Conservation (phyloP, 805 yeast genomes). For the Yarrowia deformans region DNA sequence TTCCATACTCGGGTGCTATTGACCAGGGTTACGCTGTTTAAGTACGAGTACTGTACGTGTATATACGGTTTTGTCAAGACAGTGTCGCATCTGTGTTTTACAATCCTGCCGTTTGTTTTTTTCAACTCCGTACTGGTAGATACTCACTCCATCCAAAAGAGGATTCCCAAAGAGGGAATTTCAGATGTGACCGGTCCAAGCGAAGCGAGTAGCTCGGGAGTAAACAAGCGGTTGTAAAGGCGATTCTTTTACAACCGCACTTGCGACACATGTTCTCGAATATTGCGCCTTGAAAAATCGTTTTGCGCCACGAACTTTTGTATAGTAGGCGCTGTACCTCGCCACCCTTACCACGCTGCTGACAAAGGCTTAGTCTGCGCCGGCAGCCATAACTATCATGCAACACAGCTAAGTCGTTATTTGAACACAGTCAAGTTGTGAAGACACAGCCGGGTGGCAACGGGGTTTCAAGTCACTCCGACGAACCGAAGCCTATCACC, state of each 20-base stretch:
- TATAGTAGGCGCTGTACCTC: background rate
- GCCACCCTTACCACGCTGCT: background rate
- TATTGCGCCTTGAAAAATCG: background rate
- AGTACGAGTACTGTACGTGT: too few relatives aligned
- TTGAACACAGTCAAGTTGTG: background rate
- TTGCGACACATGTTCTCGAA: background rate
- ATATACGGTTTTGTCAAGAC: background rate
- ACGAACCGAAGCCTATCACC: background rate
- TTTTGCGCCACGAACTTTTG: too few relatives aligned
- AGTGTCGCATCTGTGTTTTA: background rate
- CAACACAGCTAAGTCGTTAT: background rate
- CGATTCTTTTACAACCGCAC: background rate
- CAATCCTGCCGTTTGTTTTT: background rate
- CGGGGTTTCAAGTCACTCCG: background rate
- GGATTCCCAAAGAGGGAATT: background rate
- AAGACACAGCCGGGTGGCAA: background rate
- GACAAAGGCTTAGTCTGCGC: background rate
- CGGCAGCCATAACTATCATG: background rate
- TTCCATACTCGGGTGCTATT: background rate
- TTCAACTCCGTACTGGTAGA: too few relatives aligned
- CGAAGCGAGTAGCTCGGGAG: background rate
- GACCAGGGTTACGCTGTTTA: background rate
- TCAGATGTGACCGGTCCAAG: background rate
- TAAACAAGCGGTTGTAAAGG: background rate
- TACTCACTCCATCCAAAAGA: background rate